Evolutionary conservation across 371 early-diverging fungal genomes (phyloP), one percentile per base, ranked within the genome.

Genomic region (Nematocida sp.): DNA sequence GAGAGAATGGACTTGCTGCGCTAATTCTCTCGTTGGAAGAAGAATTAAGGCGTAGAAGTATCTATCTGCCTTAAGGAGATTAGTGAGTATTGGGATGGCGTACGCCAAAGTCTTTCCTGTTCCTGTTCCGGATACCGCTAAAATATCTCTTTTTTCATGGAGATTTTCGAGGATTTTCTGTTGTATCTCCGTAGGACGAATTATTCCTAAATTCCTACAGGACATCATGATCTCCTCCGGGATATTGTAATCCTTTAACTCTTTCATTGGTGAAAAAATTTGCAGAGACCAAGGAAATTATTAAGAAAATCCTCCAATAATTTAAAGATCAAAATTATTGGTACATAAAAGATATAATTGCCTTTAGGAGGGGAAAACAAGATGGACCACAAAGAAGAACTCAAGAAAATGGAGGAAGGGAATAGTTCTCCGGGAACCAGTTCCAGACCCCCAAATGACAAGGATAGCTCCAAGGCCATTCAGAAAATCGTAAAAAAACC

Each of bases 91-190:
- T 1, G 96, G 97, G 60, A 96, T 90, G 75, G 93, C 76, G 83
- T 94, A 97, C 0, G 96, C 92, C 1, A 96, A 92, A 0, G 95
- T 95, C 81, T 97, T 96, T 54, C 97, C 99, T 39, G 92, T 91
- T 79, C 97, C 97, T 0, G 97, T 98, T 42, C 93, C 87, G 3
- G 96, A 95, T 91, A 95, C 92, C 66, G 90, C 97, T 0, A 96
- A 91, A 0, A 96, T 89, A 85, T 95, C 96, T 20, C 88, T 83
- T 26, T 92, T 92, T 28, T 92, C 90, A 85, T 94, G 85, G 47
- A 93, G 49, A 13, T 93, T 89, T 18, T 92, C 93, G 64, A 97
- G 93, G 7, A 91, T 89, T 61, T 92, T 87, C 45, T 92, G 91
- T 85, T 99, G 99, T 38, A 99, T 92, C n/a, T 45, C 42, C 13